Conservation (phyloP, 306 rosid species). For the Pterocarpus macrocarpus region DNA sequence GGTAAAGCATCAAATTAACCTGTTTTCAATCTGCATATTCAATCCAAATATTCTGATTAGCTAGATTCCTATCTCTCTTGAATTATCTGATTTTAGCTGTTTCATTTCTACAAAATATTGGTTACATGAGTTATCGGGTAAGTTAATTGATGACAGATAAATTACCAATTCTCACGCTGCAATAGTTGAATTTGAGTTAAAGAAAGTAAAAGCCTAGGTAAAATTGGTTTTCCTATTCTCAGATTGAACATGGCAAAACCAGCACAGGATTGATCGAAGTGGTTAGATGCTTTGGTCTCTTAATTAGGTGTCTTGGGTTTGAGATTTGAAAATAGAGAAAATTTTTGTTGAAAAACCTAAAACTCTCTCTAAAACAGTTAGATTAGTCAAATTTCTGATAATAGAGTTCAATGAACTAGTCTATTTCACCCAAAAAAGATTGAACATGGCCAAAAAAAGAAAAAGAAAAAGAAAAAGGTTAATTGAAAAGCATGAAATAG, state of each 20-base stretch:
- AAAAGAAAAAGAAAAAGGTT: not conserved
- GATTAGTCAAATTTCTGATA: no score
- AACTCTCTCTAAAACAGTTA: no score
- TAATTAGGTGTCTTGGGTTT: no score
- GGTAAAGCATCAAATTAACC: not conserved
- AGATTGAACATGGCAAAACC: not conserved
- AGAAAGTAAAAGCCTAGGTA: not conserved
- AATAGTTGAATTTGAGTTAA: conserved; percentile 20
- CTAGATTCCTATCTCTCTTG: not conserved
- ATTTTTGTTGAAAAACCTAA: no score
- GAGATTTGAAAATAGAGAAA: no score
- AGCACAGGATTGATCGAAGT: no score
- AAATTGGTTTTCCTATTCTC: conserved; percentile 9
- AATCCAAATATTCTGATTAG: not conserved
- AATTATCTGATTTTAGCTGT: not conserved
- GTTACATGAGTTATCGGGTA: not conserved
- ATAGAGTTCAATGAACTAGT: no score
- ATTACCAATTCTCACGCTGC: not conserved
- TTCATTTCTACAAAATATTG: not conserved
- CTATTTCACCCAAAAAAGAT: no score
- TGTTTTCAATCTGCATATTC: conserved; percentile 17
- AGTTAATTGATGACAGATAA: not conserved
- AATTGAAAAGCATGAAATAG: not conserved
- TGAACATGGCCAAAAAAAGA: no score
- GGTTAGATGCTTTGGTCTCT: no score